phyloP scores from a whole-genome alignment of 2,329 filamentous ascomycete species.

The Aspergillus intermedius region DNA sequence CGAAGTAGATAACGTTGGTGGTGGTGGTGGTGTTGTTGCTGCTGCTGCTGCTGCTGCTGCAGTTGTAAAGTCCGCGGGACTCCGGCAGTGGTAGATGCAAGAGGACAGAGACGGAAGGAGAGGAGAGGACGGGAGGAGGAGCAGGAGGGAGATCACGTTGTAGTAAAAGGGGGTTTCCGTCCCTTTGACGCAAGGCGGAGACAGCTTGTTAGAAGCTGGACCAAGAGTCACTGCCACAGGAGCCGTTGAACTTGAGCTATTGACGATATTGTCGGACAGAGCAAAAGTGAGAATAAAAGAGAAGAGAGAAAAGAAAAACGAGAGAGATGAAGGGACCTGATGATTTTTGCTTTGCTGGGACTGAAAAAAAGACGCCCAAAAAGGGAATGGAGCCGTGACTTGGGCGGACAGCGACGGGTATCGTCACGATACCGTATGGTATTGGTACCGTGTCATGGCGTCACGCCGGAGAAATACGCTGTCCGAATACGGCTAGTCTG shows the following conservation, averaged over 20 bases:
- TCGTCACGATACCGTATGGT: background rate
- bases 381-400: conserved; percentile 7
- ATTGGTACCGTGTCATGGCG: background rate
- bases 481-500: conserved; percentile 8
- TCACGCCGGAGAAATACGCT: conserved; percentile 6
- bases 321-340: conserved; percentile 4
- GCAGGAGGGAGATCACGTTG: conserved; percentile 21
- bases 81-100: too few relatives aligned
- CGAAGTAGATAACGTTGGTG: too few relatives aligned
- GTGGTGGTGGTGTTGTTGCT: too few relatives aligned
- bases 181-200: conserved; percentile 23
- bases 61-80: too few relatives aligned
- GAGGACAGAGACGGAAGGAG: conserved; percentile 11
- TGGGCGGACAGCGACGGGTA: too few relatives aligned
- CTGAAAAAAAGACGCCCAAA: conserved; percentile 5
- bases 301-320: conserved; percentile 4
- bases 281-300: conserved; percentile 7
- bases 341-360: background rate
- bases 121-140: conserved; percentile 16
- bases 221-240: conserved; percentile 12
- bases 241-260: conserved; percentile 12
- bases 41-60: too few relatives aligned
- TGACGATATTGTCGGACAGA: conserved; percentile 2
- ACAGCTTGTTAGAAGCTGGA: conserved; percentile 18
- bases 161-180: conserved; percentile 11